Base-by-base conservation (phyloP, 768 basidiomycete genomes). In the Trametes cingulata region DNA sequence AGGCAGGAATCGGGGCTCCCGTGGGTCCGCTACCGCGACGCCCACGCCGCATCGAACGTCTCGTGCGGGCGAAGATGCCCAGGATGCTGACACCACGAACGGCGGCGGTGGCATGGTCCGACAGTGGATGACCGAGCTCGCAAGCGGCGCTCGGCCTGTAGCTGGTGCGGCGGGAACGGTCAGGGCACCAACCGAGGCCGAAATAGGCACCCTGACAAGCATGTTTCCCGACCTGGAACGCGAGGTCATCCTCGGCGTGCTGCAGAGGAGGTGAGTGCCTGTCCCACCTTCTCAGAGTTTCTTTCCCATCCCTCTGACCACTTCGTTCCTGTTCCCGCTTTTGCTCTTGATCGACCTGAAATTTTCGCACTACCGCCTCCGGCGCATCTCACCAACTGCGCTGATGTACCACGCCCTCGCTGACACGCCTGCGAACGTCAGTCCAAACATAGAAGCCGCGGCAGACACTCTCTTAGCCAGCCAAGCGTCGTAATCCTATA, bases 141-240 rank as follows among this genome's bases (percentile, higher is more conserved):
- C 66, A 14, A 65, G 63, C 24, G 65, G 66, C 14, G 60, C 65
- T 17, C 35, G 65, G 6, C 64, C 64, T 7, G 51, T 37, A 20
- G 58, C 58, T 3, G 52, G 54, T 33, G 63, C 65, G 13, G 58
- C 41, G n/a, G 65, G 62, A 10, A 67, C 63, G 20, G 79, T 91
- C 52, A 80, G 90, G 41, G 85, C 86, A 12, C 90, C 92, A 1
- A 80, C 81, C 24, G 90, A 93, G 36, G 77, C 82, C 25, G 94
- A 96, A 73, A 90, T 95, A 52, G 72, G 77, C 8, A 85, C 90
- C 47, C 67, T 95, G 54, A 82, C 83, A 46, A 80, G 74, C 49
- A 94, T 97, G 89, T 97, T 97, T 70, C 93, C 94, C 20, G 84
- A 90, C 69, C 68, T 91, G 27, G 81, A 83, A 37, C 79, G 92